phyloP scores from a whole-genome alignment of 139 green algal genomes.

The Tetratostichococcus sp. region DNA sequence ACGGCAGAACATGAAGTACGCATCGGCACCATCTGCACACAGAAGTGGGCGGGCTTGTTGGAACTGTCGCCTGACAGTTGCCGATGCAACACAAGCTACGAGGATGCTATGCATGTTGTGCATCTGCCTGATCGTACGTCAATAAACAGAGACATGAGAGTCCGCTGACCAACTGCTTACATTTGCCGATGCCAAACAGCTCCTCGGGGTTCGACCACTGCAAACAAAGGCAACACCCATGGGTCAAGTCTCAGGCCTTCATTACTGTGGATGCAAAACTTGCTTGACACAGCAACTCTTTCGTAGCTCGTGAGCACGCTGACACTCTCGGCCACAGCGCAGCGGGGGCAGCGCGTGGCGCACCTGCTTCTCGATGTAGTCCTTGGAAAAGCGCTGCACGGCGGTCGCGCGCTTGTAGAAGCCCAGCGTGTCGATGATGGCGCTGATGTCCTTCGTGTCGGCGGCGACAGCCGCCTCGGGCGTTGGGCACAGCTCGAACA shows the following conservation, averaged over 20 bases:
- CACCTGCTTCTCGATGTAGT: conserved; percentile 74
- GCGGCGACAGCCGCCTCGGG: conserved; percentile 48
- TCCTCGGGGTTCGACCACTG: conserved; percentile 76
- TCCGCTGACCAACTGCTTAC: neutral
- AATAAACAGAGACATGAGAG: no score
- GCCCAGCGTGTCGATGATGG: conserved; percentile 77
- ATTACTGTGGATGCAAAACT: neutral
- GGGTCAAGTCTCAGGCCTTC: neutral
- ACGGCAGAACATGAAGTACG: conserved; percentile 88
- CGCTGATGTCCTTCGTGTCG: conserved; percentile 28
- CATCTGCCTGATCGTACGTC: no score
- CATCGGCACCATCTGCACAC: conserved; percentile 67
- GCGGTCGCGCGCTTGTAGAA: conserved; percentile 63
- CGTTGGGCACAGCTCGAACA: conserved; percentile 72
- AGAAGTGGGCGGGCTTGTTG: no score
- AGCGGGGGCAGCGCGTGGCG: no score
- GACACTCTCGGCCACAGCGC: no score
- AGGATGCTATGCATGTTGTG: no score
- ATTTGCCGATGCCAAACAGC: conserved; percentile 80
- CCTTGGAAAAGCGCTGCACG: conserved; percentile 71
- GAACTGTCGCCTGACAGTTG: no score
- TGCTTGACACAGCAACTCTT: no score
- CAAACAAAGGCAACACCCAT: conserved; percentile 2
- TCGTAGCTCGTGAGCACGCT: no score
- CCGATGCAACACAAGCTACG: no score